Conservation (phyloP, 2,329 filamentous ascomycete species). For the Botrytis fragariae region DNA sequence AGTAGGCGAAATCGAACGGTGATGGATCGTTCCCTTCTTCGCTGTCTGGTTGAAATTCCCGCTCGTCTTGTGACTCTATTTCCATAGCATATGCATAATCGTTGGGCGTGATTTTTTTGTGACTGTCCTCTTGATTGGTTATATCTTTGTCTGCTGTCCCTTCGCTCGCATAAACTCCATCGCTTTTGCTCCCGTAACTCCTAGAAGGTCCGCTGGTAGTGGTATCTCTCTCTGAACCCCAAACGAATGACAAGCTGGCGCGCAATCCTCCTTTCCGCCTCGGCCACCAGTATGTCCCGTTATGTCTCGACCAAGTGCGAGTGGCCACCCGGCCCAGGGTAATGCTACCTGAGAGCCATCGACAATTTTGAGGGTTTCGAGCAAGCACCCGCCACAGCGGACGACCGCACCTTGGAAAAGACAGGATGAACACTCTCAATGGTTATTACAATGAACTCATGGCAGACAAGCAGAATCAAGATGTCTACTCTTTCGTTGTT, state of each 20-base stretch:
- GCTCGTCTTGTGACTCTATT: not conserved
- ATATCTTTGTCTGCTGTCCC: not conserved
- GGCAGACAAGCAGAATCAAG: constrained; percentile 36
- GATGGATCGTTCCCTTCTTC: not conserved
- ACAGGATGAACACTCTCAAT: constrained; percentile 44
- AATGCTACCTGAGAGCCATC: constrained; percentile 44
- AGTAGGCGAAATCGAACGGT: not conserved
- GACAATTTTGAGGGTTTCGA: constrained; percentile 43
- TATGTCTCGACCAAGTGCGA: constrained; percentile 24
- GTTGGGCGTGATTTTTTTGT: not conserved
- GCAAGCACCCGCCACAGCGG: constrained; percentile 45
- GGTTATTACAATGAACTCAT: constrained; percentile 36
- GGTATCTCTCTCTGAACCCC: not conserved
- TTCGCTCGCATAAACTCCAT: not conserved
- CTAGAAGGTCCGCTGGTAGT: constrained; percentile 5
- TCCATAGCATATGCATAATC: not conserved
- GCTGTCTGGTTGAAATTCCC: not conserved
- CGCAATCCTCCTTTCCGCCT: constrained; percentile 26
- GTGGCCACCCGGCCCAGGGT: constrained; percentile 45
- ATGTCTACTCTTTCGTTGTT: constrained; percentile 19
- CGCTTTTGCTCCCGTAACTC: not conserved
- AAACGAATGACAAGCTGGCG: constrained; percentile 3
- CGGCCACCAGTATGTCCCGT: constrained; percentile 34
- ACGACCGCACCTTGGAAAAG: constrained; percentile 42
- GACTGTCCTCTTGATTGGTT: not conserved